Evolutionary conservation across 1,139 yeast species (phyloP).

Genomic region (Hansenula sp.): DNA sequence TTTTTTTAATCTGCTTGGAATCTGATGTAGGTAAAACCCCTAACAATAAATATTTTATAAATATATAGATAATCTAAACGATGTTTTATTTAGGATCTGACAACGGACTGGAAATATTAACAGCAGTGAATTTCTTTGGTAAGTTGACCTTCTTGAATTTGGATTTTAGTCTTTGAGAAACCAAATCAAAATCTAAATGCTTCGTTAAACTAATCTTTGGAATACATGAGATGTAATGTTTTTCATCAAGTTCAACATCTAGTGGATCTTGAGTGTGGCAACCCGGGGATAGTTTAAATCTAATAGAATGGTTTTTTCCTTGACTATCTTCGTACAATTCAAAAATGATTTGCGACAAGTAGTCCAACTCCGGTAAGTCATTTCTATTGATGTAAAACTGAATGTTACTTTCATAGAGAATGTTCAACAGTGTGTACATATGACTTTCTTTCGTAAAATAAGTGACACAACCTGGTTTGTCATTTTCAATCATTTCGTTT

Average conservation of each 20-base stretch:
- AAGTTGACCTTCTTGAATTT: conserved; percentile 83
- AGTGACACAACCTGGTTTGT: conserved; percentile 77
- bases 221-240: conserved; percentile 94
- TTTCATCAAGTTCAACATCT: conserved; percentile 93
- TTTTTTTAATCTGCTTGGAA: too few relatives aligned
- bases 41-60: too few relatives aligned
- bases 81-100: conserved; percentile 14
- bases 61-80: neutral
- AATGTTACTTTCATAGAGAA: conserved; percentile 88
- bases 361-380: conserved; percentile 94
- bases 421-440: conserved; percentile 87
- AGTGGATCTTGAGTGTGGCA: conserved; percentile 97
- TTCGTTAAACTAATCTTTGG: conserved; percentile 87
- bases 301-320: conserved; percentile 79
- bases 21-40: too few relatives aligned
- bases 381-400: conserved; percentile 94
- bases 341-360: conserved; percentile 89
- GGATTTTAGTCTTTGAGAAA: conserved; percentile 74
- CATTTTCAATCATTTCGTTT: conserved; percentile 72
- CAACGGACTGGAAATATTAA: conserved; percentile 71
- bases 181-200: conserved; percentile 89
- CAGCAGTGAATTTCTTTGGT: conserved; percentile 90
- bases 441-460: conserved; percentile 97
- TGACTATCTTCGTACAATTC: conserved; percentile 82
- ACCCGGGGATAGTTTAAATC: conserved; percentile 92